Evolutionary conservation across 768 basidiomycete genomes (phyloP), one percentile per base, ranked within the genome.

Genomic region (Mycena epipterygia): DNA sequence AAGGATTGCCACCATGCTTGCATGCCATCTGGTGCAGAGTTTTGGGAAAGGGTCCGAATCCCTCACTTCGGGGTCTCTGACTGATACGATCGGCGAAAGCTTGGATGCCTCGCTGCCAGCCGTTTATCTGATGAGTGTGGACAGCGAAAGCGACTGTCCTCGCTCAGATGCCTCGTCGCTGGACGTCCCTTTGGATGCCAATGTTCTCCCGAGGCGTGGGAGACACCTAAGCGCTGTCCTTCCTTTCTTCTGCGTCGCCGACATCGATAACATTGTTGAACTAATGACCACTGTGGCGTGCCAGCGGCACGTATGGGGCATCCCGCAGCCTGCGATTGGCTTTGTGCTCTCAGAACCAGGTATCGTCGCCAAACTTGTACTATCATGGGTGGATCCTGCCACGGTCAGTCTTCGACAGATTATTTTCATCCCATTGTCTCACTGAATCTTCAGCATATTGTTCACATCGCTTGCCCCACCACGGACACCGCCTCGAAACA

Each of bases 21-120:
- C 41, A 42, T 67, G 66, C 41, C 51, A 67, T 23, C n/a, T n/a
- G n/a, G 76, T 76, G 23, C 9, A 63, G 29, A 19, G 19, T 19
- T 30, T 52, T 2, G n/a, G n/a, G n/a, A n/a, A n/a, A n/a, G n/a
- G n/a, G n/a, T n/a, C n/a, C n/a, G n/a, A n/a, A n/a, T n/a, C n/a
- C n/a, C n/a, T n/a, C 29, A n/a, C 3, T 29, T 12, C 14, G 49
- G 52, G 23, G n/a, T 9, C 21, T 21, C 37, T 5, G 16, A 12
- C 37, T 30, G n/a, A n/a, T n/a, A n/a, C 35, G 7, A 41, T 35
- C n/a, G 3, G 7, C 23, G 17, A 51, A 41, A 5, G 3, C 14
- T 37, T 16, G 14, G 48, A 51, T 5, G 1, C 35, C 5, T 51
- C 17, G 17, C 60, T 51, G 35, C 46, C 32, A 33, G 11, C 29